These are phyloP conservation scores for Botryococcus braunii DNA, from an alignment of 163 green algal genomes.

Conservation along the genomic window DNA sequence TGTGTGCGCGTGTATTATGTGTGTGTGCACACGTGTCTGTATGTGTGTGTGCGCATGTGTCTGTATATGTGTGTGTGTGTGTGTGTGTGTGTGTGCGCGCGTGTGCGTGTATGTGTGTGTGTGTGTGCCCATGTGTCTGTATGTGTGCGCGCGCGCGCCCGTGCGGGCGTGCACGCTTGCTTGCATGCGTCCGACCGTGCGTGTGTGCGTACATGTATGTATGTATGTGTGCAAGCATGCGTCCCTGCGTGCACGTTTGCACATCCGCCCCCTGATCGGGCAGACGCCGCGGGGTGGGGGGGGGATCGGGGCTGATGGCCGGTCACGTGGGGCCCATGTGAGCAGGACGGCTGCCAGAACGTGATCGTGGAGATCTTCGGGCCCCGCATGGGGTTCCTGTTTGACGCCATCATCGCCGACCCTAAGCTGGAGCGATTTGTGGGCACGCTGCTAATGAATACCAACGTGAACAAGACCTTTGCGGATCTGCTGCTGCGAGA, in stretches of 20 bases:
- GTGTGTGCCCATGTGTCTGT: background rate
- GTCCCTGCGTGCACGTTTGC: no score
- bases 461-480: conserved; percentile 37
- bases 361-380: conserved; percentile 77
- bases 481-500: conserved; percentile 45
- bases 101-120: background rate
- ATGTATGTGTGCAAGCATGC: background rate
- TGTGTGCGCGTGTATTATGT: background rate
- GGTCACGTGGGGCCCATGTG: no score
- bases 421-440: conserved; percentile 35
- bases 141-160: background rate
- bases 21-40: no score
- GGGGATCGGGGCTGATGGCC: no score
- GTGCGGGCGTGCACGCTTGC: background rate
- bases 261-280: no score
- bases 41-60: background rate
- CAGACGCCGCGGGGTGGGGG: no score
- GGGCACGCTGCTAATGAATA: conserved; percentile 14
- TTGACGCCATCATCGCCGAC: conserved; percentile 40
- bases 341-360: no score
- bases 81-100: background rate
- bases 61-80: background rate
- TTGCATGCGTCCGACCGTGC: background rate
- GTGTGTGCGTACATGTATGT: background rate
- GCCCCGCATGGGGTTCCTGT: conserved; percentile 50